These are phyloP conservation scores for Geranomyces variabilis DNA, from an alignment of 192 early-diverging fungal genomes.

Conservation along the genomic window DNA sequence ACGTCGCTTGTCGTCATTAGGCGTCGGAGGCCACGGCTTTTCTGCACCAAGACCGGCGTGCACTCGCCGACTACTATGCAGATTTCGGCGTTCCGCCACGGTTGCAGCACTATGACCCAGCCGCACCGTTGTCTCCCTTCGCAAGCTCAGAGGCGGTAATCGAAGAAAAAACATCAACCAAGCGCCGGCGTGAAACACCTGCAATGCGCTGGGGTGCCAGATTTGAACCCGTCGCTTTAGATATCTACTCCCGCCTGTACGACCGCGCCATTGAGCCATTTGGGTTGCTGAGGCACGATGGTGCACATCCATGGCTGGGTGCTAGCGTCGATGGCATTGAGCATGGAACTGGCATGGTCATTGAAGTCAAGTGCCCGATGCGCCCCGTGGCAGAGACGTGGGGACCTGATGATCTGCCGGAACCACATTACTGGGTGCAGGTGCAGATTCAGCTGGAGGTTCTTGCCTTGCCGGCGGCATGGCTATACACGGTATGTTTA, in stretches of 20 bases:
- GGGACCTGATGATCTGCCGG: conserved; percentile 5
- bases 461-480: conserved; percentile 8
- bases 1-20: background rate
- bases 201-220: conserved; percentile 10
- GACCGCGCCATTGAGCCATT: conserved; percentile 5
- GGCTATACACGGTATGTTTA: conserved; percentile 9
- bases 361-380: conserved; percentile 28
- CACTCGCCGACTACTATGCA: conserved; percentile 13
- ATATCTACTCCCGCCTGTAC: background rate
- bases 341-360: background rate
- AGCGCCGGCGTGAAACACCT: background rate
- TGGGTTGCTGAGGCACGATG: conserved; percentile 24
- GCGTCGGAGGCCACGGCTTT: conserved; percentile 26
- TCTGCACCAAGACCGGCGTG: background rate
- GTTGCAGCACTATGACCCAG: conserved; percentile 9
- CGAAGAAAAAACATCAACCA: background rate
- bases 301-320: conserved; percentile 16
- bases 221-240: conserved; percentile 18
- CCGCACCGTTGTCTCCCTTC: background rate
- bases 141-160: background rate
- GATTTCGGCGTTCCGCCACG: conserved; percentile 4
- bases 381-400: background rate
- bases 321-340: conserved; percentile 23
- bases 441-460: conserved; percentile 29
- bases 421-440: conserved; percentile 28